Evolutionary conservation across 75 land plant genomes (phyloP).

Genomic region (Selaginella moellendorffii): DNA sequence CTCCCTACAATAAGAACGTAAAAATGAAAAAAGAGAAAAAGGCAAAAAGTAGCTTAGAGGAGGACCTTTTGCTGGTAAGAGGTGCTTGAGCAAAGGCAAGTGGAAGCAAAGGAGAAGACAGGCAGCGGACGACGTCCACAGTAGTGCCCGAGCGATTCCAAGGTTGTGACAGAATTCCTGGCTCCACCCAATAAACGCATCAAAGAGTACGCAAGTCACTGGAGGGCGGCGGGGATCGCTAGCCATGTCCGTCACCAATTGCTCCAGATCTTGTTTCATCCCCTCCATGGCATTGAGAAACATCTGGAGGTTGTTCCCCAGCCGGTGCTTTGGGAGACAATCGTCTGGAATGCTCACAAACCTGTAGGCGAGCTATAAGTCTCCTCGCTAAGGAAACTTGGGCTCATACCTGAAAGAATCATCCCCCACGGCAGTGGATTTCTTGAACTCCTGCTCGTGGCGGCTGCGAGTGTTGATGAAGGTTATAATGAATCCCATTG

Average conservation of each 20-base stretch:
- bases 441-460: no score
- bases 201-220: not conserved
- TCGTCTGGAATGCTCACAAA: not conserved
- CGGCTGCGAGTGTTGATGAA: slow-evolving; percentile 3
- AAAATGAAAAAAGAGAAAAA: no score
- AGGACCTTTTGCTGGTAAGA: not conserved
- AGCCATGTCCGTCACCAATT: not conserved
- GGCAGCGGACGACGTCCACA: not conserved
- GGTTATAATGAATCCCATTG: not conserved
- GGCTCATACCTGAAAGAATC: no score
- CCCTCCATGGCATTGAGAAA: not conserved
- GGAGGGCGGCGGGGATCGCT: not conserved
- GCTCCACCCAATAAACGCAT: not conserved
- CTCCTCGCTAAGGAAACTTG: no score
- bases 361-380: not conserved
- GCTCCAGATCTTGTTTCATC: not conserved
- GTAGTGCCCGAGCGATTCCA: not conserved
- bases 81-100: not conserved
- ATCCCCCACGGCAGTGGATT: no score
- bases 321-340: not conserved
- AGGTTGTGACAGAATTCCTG: not conserved
- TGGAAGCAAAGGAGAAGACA: not conserved
- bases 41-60: no score
- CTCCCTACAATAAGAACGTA: no score
- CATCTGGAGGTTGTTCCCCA: not conserved